Base-by-base conservation (phyloP, 306 rosid genomes). In the Betula pendula region DNA sequence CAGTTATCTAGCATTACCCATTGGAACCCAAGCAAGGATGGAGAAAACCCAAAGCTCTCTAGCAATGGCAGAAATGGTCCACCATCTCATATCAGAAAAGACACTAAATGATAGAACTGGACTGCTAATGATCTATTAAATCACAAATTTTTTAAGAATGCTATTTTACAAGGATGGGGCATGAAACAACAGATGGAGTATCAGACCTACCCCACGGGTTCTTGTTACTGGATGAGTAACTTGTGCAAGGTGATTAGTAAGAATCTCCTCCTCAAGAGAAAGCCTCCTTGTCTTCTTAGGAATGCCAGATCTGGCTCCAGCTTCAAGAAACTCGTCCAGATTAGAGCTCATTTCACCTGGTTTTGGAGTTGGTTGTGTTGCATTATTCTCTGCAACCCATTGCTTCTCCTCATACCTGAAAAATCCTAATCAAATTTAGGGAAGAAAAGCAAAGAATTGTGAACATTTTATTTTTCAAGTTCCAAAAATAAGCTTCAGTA, bases 231-330 rank as follows among this genome's bases (percentile, higher is more conserved):
- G 81, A 75, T 86, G 83, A 51, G 66, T 81, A 65, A 73, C 25
- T 72, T 77, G 79, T 22, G 76, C 25, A 74, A 79, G 45, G 40
- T 86, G 90, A 9, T 76, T 80, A 22, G 84, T 70, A 52, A 89
- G 90, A 80, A 91, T 77, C 53, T 84, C 88, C 85, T 94, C 97
- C 73, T 92, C 97, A 31, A 92, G 96, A 62, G 98, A 94, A 38
- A 82, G 78, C 47, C 89, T 88, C 74, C 97, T 86, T 47, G 70
- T 79, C 65, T 78, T 82, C 85, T 51, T 90, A n/a, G 86, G 73
- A 81, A 70, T 44, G 24, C 68, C 70, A 74, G 49, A 70, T 76
- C 67, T 84, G 44, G 82, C 44, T 68, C 47, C 85, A 33, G 44
- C 55, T 80, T 44, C 77, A 20, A 81, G 78, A 25, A 79, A 70